Base-by-base conservation (phyloP, 805 yeast species). In the Hanseniaspora mollemarum region DNA sequence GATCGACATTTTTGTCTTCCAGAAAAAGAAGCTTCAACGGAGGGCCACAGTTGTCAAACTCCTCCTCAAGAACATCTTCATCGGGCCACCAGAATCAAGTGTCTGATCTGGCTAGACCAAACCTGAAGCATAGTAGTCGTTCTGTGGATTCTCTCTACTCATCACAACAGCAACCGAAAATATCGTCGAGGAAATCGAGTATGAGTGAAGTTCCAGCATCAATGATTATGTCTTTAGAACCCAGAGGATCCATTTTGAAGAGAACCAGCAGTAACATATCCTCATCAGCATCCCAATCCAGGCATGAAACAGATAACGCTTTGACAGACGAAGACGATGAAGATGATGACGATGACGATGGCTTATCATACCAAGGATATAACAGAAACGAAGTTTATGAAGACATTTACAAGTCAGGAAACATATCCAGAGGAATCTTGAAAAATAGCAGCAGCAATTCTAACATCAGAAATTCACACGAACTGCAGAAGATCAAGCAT, bases 131-230 rank as follows among this genome's bases (percentile, higher is more conserved):
- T n/a, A 19, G 35, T 2, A 19, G 26, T 4, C 39, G 35, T 15
- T 48, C 51, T 7, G 15, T 40, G 15, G 51, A 48, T 1, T 40
- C 45, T 26, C 35, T 48, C 4, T 40, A 21, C 6, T 40, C 51
- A 7, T n/a, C n/a, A 5, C 26, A 41, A 12, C 38, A 48, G 7
- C 39, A 22, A 22, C 51, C 51, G 9, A 48, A 31, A 15, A 18
- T 48, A 15, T 40, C 51, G 10, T 48, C 51, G 2, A 32, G 51
- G 26, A 48, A 48, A 15, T 48, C 51, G 5, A 48, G 51, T 40
- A 48, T 48, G 51, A 48, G 51, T 48, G 51, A 48, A 19, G 51
- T 48, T n/a, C 51, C 51, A 18, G 51, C 51, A 8, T 48, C 51
- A 16, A 48, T 48, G 51, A n/a, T 40, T 19, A 48, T 33, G 41